These are phyloP conservation scores for Pythium insidiosum DNA, from an alignment of 352 stramenopile species.

Conservation along the genomic window DNA sequence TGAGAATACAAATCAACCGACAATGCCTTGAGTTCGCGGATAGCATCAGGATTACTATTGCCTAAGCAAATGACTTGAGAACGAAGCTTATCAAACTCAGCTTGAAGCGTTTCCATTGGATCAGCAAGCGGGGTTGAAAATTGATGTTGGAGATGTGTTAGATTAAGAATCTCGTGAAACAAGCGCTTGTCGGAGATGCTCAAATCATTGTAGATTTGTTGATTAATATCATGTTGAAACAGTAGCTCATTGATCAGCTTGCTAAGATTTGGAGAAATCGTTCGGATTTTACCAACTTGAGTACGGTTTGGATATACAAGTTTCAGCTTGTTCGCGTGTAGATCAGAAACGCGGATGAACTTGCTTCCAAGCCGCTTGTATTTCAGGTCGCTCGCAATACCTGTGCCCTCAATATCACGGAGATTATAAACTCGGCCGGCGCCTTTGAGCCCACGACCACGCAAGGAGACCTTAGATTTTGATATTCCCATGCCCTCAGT, in stretches of 20 bases:
- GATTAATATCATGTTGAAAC: conserved; percentile 7
- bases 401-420: conserved; percentile 1
- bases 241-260: conserved; percentile 3
- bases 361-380: conserved; percentile 9
- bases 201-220: conserved; percentile 4
- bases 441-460: not conserved
- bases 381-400: conserved; percentile 3
- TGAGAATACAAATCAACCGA: conserved; percentile 8
- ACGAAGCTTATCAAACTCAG: conserved; percentile 9
- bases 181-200: conserved; percentile 1
- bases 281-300: not conserved
- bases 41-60: conserved; percentile 5
- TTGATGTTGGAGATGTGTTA: conserved; percentile 4
- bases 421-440: not conserved
- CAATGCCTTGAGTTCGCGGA: conserved; percentile 5
- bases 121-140: not conserved
- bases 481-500: too few species aligned
- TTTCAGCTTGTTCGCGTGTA: conserved; percentile 1
- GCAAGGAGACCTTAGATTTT: not conserved
- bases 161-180: conserved; percentile 3
- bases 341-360: conserved; percentile 3
- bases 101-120: not conserved
- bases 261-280: not conserved
- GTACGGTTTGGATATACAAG: conserved; percentile 5
- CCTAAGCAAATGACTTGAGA: not conserved